Conservation (phyloP, 148 eudicot species). For the Agrostemma githago region DNA sequence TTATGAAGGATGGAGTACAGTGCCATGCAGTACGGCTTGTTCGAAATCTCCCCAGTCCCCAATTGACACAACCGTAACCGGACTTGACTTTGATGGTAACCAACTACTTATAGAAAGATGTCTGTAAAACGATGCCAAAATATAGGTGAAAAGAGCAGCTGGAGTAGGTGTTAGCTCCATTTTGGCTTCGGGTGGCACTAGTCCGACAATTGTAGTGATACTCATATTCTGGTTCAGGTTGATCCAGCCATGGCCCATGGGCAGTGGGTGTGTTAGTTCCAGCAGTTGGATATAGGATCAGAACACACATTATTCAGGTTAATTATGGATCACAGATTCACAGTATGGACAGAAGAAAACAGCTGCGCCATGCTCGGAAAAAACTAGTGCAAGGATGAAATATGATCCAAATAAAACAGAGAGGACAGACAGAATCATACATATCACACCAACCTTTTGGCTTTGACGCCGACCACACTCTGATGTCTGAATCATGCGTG, state of each 20-base stretch:
- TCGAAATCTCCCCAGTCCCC: neutral
- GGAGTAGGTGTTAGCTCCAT: no score
- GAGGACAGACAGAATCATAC: constrained; percentile 4
- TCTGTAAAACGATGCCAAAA: no score
- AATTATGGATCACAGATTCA: neutral
- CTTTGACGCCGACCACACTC: neutral
- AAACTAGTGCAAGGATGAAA: neutral
- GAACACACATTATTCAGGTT: neutral
- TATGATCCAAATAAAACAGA: constrained; percentile 3
- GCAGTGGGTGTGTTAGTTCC: neutral
- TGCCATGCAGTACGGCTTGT: no score
- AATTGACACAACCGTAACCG: neutral
- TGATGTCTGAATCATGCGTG: neutral
- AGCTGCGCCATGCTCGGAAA: neutral
- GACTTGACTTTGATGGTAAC: no score
- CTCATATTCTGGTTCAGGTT: neutral
- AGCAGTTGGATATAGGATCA: neutral
- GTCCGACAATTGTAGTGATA: neutral
- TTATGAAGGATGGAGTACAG: no score
- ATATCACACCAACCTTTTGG: neutral
- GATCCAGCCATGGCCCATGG: neutral
- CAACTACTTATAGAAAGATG: no score
- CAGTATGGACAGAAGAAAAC: neutral
- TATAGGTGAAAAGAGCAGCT: no score
- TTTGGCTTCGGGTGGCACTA: neutral